Evolutionary conservation across 1,139 yeast genomes (phyloP), one percentile per base, ranked within the genome.

Genomic region (Chernovozyma aurita): DNA sequence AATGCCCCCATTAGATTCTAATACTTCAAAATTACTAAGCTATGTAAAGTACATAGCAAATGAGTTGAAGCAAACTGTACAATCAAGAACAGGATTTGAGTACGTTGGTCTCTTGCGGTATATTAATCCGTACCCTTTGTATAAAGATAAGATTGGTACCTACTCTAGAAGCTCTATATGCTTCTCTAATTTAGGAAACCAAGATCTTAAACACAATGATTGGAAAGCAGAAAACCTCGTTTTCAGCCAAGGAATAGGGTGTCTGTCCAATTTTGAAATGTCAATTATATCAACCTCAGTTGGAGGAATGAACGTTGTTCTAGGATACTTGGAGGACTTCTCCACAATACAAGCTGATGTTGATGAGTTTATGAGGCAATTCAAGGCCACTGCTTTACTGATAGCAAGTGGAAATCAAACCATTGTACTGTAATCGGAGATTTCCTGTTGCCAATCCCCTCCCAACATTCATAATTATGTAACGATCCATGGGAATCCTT

Each of bases 171-270:
- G 35, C 14, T 50, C 58, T 7, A 35, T 59, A 18, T 63, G 53
- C 41, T 35, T 57, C 2, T 61, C 67, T 3, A 63, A 63, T 38
- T 33, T 62, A 17, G 68, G 68, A 3, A 34, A 31, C 24, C 36
- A 35, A 5, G 36, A 40, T 3, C 32, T 39, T 17, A n/a, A 27
- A 2, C 25, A 33, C 4, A 48, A 48, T 4, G 42, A 42, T 17
- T 48, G 55, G 52, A 28, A 43, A 25, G 46, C 48, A 5, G 44
- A 47, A 18, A 52, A 60, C 31, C 37, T 58, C 20, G 41, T 50
- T 40, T 63, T 63, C 35, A 47, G 55, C 33, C 65, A 57, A 45
- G 50, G 52, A 32, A 42, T 47, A 24, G 65, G 65, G 1, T 34
- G 44, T 4, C 36, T 42, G 5, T 36, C 41, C 8, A 46, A 53